Percentiles rank a stretch among this genome's conserved stretches.
These are phyloP conservation scores for Fraxinus dipetala DNA, from an alignment of 305 asterid genomes.

Conservation along the genomic window DNA sequence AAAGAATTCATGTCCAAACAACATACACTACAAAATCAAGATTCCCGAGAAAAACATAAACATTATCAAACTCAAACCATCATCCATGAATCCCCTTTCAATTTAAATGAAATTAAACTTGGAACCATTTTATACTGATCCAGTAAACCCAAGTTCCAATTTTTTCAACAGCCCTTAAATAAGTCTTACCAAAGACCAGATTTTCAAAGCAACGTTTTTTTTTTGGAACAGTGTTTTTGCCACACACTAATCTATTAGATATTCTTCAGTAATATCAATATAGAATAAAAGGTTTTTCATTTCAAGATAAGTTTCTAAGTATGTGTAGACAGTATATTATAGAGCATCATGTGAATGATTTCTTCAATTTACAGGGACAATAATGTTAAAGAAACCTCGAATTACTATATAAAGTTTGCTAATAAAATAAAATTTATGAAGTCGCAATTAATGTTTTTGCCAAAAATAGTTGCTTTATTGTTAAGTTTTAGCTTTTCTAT, in stretches of 20 bases:
- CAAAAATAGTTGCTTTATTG: background rate
- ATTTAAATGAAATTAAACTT: background rate
- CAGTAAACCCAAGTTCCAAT: background rate
- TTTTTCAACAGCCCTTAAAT: background rate
- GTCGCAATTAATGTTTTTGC: background rate
- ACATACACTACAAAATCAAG: background rate
- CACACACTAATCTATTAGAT: background rate
- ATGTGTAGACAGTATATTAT: background rate
- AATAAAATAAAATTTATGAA: background rate
- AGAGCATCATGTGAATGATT: background rate
- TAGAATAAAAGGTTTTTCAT: background rate
- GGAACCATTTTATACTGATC: background rate
- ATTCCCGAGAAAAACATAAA: background rate
- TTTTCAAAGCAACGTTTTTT: background rate
- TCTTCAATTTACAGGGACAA: background rate
- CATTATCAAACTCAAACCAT: background rate
- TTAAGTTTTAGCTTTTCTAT: background rate
- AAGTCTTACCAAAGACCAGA: background rate
- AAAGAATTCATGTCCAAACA: background rate
- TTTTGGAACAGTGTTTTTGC: background rate
- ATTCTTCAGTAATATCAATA: background rate
- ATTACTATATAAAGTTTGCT: background rate
- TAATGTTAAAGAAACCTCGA: background rate
- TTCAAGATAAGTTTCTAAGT: background rate
- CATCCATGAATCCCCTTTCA: background rate